Base-by-base conservation (phyloP, 257 asterid genomes). In the Fraxinus americana region DNA sequence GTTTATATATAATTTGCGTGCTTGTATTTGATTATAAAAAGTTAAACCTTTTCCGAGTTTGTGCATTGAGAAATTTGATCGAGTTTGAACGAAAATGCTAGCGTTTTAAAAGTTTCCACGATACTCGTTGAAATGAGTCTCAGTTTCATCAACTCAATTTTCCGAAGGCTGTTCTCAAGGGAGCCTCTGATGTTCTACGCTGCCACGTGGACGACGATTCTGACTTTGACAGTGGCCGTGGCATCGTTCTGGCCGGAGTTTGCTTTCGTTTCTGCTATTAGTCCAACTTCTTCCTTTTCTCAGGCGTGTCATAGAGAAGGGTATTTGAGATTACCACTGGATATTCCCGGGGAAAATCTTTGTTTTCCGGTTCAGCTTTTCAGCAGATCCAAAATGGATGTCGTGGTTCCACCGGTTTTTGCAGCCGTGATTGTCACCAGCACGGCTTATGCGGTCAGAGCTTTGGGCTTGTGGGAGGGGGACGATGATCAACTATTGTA, bases 221-320 rank as follows among this genome's bases (percentile, higher is more conserved):
- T 94, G 19, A 92, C 96, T 30, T 73, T 79, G 6, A 81, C 87
- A 71, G 98, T 90, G 81, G 98, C 92, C 14, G 77, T 88, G 30
- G 97, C 96, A 1, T 94, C 98, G 0, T 94, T 94, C 72, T 75
- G 91, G 0, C 97, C 98, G 10, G 98, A 94, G 82, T 17, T 92
- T 43, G 97, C 97, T 14, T 94, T 94, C n/a, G 91, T 94, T n/a
- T 90, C 89, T 1, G 91, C 91, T 29, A 83, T 89, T 25, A 78
- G 77, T 23, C 94, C 94, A 0, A 3, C 82, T 16, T 89, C 97
- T 38, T 54, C 87, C 12, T 77, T 82, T 72, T 86, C 96, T 16
- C 61, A 45, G 78, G 83, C 85, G 48, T 92, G 98, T 80, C 67
- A 75, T 1, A 25, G 52, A 25, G 77, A 61, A 14, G 87, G 88